Evolutionary conservation across 495 filamentous ascomycete species (phyloP), one percentile per base, ranked within the genome.

Genomic region (Xylaria castorea): DNA sequence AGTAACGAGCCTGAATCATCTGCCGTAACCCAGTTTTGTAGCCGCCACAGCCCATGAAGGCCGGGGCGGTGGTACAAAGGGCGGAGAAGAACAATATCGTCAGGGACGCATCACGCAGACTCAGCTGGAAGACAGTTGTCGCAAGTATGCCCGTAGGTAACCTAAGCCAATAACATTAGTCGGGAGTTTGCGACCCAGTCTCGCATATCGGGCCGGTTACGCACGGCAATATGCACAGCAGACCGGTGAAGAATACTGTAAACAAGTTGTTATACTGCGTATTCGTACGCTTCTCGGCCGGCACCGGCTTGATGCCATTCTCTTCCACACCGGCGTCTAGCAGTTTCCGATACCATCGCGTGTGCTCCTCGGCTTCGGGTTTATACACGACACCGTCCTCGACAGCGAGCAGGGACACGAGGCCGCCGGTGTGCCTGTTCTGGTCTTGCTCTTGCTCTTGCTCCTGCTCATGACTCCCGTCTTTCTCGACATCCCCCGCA

Each of bases 61-160:
- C 87, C 5, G 86, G 84, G 0, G 85, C 86, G 34, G 87, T 74
- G 2, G 83, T 84, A 42, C 81, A 86, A 18, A 88, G 77, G 64
- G 88, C 76, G 57, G 82, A 82, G 66, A 89, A 88, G 79, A 90
- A 89, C 20, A 90, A 66, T 66, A 89, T 90, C 67, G 87, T 83
- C 34, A 90, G 76, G 9, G 85, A 84, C 1, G 85, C 79, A 72
- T 90, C 87, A 50, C 87, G 78, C n/a, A 89, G 79, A 46, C 80
- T 81, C 79, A 90, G 76, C 30, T 83, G 84, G 70, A 85, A 88
- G 20, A 81, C 74, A 0, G 86, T 81, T 4, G 85, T 87, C 11
- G 85, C 87, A 34, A 87, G 77, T 77, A 88, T 83, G 27, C 87
- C 86, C 22, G 85, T 87, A n/a, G 85, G 85, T 44, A 89, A 80